Percentiles rank a stretch among this genome's conserved stretches.
Evolutionary conservation across 495 filamentous ascomycete genomes (phyloP).

Genomic region (Paragyromitra xinjiangensis): DNA sequence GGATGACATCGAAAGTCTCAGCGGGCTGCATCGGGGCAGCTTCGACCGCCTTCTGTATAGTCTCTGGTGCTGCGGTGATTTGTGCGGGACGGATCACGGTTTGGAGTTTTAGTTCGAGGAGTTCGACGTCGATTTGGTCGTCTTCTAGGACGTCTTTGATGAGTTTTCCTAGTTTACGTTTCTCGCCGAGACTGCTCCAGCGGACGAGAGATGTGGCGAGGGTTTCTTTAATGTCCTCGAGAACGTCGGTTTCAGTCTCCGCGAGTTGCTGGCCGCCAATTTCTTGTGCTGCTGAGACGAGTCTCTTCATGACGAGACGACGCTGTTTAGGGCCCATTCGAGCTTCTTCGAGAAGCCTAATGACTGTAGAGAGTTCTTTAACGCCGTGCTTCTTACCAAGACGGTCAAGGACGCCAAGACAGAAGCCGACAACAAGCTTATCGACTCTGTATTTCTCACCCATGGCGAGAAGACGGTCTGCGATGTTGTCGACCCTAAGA

Average conservation of each 20-base stretch:
- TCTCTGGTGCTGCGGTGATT: constrained; percentile 13
- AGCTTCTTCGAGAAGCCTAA: constrained; percentile 68
- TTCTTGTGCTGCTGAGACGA: constrained; percentile 68
- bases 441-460: constrained; percentile 72
- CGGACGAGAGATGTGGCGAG: constrained; percentile 70
- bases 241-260: constrained; percentile 47
- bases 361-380: constrained; percentile 66
- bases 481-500: constrained; percentile 69
- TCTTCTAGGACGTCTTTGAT: constrained; percentile 69
- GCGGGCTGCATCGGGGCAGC: constrained; percentile 25
- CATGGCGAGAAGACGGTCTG: constrained; percentile 68
- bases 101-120: constrained; percentile 75
- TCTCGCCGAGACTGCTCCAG: constrained; percentile 65
- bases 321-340: constrained; percentile 70
- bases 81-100: constrained; percentile 66
- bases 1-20: constrained; percentile 41
- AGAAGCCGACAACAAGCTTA: constrained; percentile 75
- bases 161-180: constrained; percentile 65
- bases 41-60: constrained; percentile 43
- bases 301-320: constrained; percentile 68
- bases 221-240: constrained; percentile 67
- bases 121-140: constrained; percentile 70
- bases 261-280: constrained; percentile 60
- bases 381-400: constrained; percentile 70
- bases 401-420: constrained; percentile 71